Percentiles rank a stretch among this genome's conserved stretches.
phyloP scores from a whole-genome alignment of 148 eudicot genomes.

The Chenopodium quinoa region DNA sequence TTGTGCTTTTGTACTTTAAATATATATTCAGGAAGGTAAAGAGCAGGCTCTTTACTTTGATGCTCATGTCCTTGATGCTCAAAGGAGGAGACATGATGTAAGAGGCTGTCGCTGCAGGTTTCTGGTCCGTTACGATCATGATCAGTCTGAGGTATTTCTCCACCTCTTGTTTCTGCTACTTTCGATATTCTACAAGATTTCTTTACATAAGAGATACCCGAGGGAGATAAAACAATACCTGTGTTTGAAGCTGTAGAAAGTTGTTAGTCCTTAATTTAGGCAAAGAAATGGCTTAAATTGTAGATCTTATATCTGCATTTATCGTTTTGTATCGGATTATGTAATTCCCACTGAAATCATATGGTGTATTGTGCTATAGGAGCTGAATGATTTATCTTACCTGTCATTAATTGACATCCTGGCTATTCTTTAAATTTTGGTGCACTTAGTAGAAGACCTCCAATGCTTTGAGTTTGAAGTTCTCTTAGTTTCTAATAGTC shows the following conservation, averaged over 20 bases:
- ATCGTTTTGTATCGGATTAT: background rate
- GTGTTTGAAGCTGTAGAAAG: background rate
- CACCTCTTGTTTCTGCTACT: background rate
- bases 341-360: background rate
- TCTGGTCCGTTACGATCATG: conserved; percentile 95
- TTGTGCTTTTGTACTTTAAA: conserved; percentile 4
- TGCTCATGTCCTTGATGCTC: conserved; percentile 94
- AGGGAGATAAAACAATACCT: background rate
- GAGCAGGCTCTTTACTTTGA: conserved; percentile 99
- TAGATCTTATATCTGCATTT: background rate
- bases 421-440: background rate
- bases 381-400: background rate
- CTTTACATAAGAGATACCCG: background rate
- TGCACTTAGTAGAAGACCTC: background rate
- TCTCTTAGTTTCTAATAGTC: background rate
- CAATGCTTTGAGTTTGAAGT: background rate
- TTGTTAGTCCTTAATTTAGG: background rate
- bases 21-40: conserved; percentile 77
- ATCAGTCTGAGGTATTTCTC: conserved; percentile 78
- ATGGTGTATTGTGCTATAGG: background rate
- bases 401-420: background rate
- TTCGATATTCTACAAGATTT: background rate
- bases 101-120: conserved; percentile 99
- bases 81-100: conserved; percentile 91
- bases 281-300: background rate